Evolutionary conservation across 2,329 filamentous ascomycete genomes (phyloP).

Genomic region (Colletotrichum sublineola): DNA sequence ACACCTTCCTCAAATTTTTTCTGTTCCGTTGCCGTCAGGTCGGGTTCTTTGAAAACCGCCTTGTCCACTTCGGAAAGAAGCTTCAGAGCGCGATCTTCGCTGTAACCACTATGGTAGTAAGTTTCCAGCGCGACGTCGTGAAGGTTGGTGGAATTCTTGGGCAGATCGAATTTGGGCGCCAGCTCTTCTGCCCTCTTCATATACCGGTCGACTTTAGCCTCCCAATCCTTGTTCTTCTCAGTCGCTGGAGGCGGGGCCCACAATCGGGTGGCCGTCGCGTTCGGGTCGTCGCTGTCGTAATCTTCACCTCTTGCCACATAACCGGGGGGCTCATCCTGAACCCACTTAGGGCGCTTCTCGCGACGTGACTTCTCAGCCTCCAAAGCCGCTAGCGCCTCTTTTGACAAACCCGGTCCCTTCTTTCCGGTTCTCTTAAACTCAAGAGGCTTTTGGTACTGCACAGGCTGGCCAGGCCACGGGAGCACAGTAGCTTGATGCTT

Average conservation of each 20-base stretch:
- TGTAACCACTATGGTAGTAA: slow-evolving; percentile 79
- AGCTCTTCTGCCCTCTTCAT: slow-evolving; percentile 77
- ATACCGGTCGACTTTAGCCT: slow-evolving; percentile 73
- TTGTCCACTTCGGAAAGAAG: slow-evolving; percentile 77
- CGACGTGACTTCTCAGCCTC: slow-evolving; percentile 85
- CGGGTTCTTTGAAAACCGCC: slow-evolving; percentile 85
- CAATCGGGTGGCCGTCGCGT: slow-evolving; percentile 79
- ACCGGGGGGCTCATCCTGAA: slow-evolving; percentile 90
- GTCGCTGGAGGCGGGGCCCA: slow-evolving; percentile 80
- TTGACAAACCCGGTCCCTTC: slow-evolving; percentile 82
- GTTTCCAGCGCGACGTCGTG: slow-evolving; percentile 85
- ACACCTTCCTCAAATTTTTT: slow-evolving; percentile 96
- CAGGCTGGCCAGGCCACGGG: slow-evolving; percentile 86
- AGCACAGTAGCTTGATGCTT: slow-evolving; percentile 90
- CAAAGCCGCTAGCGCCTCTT: slow-evolving; percentile 82
- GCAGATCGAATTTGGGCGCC: slow-evolving; percentile 76
- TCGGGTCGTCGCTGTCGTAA: slow-evolving; percentile 75
- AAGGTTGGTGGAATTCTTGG: slow-evolving; percentile 85
- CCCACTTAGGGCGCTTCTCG: slow-evolving; percentile 90
- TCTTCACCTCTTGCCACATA: slow-evolving; percentile 90
- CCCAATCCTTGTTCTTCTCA: slow-evolving; percentile 72
- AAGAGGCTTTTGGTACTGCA: slow-evolving; percentile 90
- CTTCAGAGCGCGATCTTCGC: slow-evolving; percentile 77
- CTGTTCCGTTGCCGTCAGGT: slow-evolving; percentile 80
- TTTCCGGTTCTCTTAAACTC: slow-evolving; percentile 88